phyloP scores from a whole-genome alignment of 345 rosid species.

The Corymbia maculata region DNA sequence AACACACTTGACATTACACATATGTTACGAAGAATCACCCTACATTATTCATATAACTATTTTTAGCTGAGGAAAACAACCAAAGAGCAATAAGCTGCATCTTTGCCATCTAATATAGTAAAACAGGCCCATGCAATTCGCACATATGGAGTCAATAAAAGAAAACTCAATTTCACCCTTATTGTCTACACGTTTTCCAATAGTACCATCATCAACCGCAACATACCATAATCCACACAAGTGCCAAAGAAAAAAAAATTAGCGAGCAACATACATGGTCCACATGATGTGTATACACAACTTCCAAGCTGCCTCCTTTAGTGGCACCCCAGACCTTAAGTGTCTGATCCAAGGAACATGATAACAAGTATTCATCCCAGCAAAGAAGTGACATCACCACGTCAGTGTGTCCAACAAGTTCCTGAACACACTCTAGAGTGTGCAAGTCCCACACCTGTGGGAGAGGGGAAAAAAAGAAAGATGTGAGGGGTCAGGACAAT shows the following conservation, averaged over 20 bases:
- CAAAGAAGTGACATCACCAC: neutral
- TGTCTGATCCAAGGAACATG: neutral
- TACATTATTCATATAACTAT: neutral
- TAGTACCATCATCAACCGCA: neutral
- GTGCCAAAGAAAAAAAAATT: neutral
- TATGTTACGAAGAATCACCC: neutral
- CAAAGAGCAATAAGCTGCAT: neutral
- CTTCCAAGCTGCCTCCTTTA: constrained; percentile 12
- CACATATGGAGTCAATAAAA: neutral
- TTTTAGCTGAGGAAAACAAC: neutral
- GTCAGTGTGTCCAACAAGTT: neutral
- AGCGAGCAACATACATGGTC: constrained; percentile 15
- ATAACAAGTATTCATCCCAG: neutral
- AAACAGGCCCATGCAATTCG: neutral
- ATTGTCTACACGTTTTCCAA: neutral
- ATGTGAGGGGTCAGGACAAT: neutral
- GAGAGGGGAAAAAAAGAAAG: neutral
- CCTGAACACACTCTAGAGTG: neutral
- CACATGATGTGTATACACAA: constrained; percentile 9
- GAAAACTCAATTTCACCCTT: neutral
- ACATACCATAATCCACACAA: neutral
- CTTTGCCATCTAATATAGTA: neutral
- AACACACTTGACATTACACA: neutral
- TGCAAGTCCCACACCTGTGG: constrained; percentile 45
- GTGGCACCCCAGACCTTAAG: constrained; percentile 38